Percentiles rank a stretch among this genome's conserved stretches.
Conservation (phyloP, 306 rosid species). For the Notholithocarpus densiflorus region DNA sequence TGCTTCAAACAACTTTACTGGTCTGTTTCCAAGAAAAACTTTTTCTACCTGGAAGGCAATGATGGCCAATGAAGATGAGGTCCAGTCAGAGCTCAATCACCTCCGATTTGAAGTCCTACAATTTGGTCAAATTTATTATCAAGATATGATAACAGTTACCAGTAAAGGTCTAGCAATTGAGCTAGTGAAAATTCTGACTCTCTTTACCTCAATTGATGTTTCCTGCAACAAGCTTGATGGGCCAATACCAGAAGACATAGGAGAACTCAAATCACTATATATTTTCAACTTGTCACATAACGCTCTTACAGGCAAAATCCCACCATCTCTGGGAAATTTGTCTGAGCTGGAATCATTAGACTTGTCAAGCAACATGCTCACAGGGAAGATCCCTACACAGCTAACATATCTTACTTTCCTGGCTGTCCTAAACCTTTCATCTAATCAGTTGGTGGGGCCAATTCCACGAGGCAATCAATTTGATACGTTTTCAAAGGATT, state of each 20-base stretch:
- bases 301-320: slow-evolving; percentile 23
- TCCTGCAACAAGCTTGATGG: slow-evolving; percentile 27
- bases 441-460: slow-evolving; percentile 5
- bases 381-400: slow-evolving; percentile 3
- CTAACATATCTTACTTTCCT: slow-evolving; percentile 26
- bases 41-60: slow-evolving; percentile 10
- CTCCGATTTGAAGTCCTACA: background rate
- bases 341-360: slow-evolving; percentile 35
- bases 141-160: slow-evolving; percentile 29
- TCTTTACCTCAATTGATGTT: slow-evolving; percentile 35
- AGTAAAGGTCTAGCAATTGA: slow-evolving; percentile 26
- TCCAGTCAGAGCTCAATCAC: slow-evolving; percentile 1
- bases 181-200: slow-evolving; percentile 22
- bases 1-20: background rate
- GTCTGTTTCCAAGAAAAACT: background rate
- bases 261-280: slow-evolving; percentile 14
- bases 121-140: slow-evolving; percentile 2
- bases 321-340: slow-evolving; percentile 20
- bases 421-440: slow-evolving; percentile 18
- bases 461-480: slow-evolving; percentile 5
- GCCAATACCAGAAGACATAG: slow-evolving; percentile 20
- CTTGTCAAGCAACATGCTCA: slow-evolving; percentile 30
- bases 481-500: background rate
- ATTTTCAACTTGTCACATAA: slow-evolving; percentile 39
- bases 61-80: background rate